Base-by-base conservation (phyloP, 768 basidiomycete genomes). In the Suillus brevipes region DNA sequence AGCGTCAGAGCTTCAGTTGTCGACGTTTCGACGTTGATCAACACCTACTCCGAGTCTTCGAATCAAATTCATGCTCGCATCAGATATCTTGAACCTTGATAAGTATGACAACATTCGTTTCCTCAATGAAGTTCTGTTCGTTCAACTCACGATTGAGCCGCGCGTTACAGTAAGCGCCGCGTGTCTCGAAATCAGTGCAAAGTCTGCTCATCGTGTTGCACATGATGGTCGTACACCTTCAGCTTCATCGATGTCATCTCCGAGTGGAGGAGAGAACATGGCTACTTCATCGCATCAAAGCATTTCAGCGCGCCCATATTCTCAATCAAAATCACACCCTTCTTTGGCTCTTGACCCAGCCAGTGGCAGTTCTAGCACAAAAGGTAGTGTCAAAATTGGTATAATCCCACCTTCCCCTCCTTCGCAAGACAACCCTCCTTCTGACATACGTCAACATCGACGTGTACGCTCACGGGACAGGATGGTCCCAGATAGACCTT, bases 381-480 rank as follows among this genome's bases (percentile, higher is more conserved):
- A 50, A 0, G 68, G 67, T 23, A 76, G 75, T 65, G 65, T 76
- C 13, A 77, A 62, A 62, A 78, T 76, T 23, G 76, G 75, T 6
- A 66, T 76, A 59, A 43, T 75, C 0, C 76, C 75, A 9, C 76
- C 75, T 10, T 76, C 75, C 2, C 75, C 75, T 10, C 64, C 3
- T 45, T 64, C 70, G 0, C 65, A 68, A 31, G 74, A 76, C 53
- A 63, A 69, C 56, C 43, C 63, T 25, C 67, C 68, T 7, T 34
- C 34, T 37, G 67, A 68, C 4, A 50, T 65, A 2, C 45, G 64
- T 4, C 75, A 72, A 18, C 74, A 76, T 60, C 68, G 68, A 7
- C 74, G 75, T 23, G 61, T 71, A 10, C 75, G 76, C 31, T 76
- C 76, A 3, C 75, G 76, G 58, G 75, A 76, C 38, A 68, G 73